Base-by-base conservation (phyloP, 1,284 basidiomycete species). In the Apiotrichum domesticum region DNA sequence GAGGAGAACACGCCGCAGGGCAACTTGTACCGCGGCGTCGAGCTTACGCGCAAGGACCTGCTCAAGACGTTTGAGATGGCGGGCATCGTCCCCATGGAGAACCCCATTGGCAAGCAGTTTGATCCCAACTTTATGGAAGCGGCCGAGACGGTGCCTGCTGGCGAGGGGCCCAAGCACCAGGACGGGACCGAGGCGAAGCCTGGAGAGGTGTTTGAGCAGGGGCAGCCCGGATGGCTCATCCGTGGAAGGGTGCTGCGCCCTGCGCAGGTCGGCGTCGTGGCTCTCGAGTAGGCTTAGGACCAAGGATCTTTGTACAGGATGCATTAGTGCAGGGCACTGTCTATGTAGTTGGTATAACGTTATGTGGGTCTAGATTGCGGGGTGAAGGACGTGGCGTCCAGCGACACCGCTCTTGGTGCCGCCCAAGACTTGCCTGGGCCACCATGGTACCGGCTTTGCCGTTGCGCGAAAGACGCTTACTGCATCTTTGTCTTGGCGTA, bases 111-210 rank as follows among this genome's bases (percentile, higher is more conserved):
- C 54, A 89, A 95, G 74, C 82, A 81, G 68, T 98, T 98, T 69
- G 92, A 98, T 77, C 95, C 95, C 34, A 96, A 95, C 76, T 78
- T 81, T 46, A 95, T 98, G 73, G 95, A 98, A 78, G 95, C 95
- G 6, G 21, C 21, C 21, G 81, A 96, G 40, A 98, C 95, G 79
- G 89, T 85, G 29, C 93, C 94, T 63, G 21, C 21, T 21, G 21
- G 21, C 21, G 21, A 21, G 21, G 21, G 21, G 21, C 21, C 21
- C 21, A 21, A 21, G 21, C 21, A 21, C 21, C 21, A 21, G 21
- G 21, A 21, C 21, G 21, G 21, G 21, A 66, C 35, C 46, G 64
- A 64, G 15, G 83, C 95, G 55, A 86, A 87, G 71, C 85, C 91
- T 1, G 94, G 94, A 21, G 88, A 88, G 4, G 88, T 98, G 42